A percentile compares a stretch with the other conserved stretches of the same genome.
These are phyloP conservation scores for Cicer judaicum DNA, from an alignment of 306 rosid genomes.

Conservation along the genomic window DNA sequence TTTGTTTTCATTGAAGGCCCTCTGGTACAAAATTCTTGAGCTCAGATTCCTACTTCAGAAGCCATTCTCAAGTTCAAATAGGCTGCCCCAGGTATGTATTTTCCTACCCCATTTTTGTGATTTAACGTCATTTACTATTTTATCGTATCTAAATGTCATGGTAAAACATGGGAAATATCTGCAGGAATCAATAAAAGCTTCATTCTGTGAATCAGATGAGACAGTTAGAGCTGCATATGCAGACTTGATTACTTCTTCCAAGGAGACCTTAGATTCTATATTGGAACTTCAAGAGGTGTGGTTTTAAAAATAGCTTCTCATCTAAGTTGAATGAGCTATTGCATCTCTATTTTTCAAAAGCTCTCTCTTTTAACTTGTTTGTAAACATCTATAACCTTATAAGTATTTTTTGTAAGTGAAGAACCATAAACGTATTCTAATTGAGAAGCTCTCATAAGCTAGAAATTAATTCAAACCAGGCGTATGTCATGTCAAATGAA, in stretches of 20 bases:
- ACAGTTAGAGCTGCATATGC: constrained; percentile 66
- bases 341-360: background rate
- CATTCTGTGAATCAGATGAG: constrained; percentile 65
- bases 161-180: constrained; percentile 40
- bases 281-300: constrained; percentile 82
- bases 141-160: constrained; percentile 19
- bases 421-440: background rate
- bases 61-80: constrained; percentile 77
- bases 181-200: constrained; percentile 78
- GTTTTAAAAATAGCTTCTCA: background rate
- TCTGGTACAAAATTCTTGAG: constrained; percentile 94
- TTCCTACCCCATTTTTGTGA: constrained; percentile 34
- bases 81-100: constrained; percentile 80
- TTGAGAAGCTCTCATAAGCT: constrained; percentile 6
- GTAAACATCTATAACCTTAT: background rate
- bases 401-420: background rate
- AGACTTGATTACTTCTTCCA: constrained; percentile 66
- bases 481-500: background rate
- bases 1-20: constrained; percentile 56
- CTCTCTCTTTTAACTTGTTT: constrained; percentile 4
- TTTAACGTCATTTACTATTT: constrained; percentile 24
- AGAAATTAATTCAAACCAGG: background rate
- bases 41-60: constrained; percentile 85
- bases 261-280: constrained; percentile 75
- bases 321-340: background rate